A percentile compares a stretch with the other conserved stretches of the same genome.
These are phyloP conservation scores for Cyclotella cryptica DNA, from an alignment of 108 stramenopile species.

Conservation along the genomic window DNA sequence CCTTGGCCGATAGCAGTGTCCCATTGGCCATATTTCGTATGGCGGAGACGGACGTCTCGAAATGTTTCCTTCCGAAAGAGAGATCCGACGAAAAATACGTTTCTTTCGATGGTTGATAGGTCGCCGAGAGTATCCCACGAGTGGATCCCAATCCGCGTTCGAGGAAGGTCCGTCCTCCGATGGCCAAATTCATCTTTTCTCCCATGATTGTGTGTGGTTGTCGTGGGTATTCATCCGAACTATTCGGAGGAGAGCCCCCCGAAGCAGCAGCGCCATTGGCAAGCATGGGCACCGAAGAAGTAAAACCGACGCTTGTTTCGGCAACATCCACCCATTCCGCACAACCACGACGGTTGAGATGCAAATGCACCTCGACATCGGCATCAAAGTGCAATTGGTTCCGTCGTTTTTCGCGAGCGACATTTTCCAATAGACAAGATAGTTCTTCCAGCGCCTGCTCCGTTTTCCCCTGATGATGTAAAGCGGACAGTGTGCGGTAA, in stretches of 20 bases:
- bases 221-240: neutral
- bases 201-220: neutral
- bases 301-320: conserved; percentile 26
- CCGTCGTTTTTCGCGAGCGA: conserved; percentile 4
- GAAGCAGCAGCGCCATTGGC: conserved; percentile 1
- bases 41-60: conserved; percentile 40
- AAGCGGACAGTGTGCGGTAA: conserved; percentile 22
- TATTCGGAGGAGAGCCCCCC: too few species aligned
- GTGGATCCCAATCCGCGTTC: conserved; percentile 41
- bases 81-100: conserved; percentile 44
- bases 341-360: conserved; percentile 8
- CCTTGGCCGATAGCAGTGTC: conserved; percentile 36
- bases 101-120: conserved; percentile 39
- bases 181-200: conserved; percentile 38
- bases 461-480: conserved; percentile 38
- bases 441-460: conserved; percentile 35
- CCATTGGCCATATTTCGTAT: conserved; percentile 18
- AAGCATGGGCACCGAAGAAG: conserved; percentile 27
- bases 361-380: conserved; percentile 33
- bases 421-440: conserved; percentile 20
- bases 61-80: conserved; percentile 29
- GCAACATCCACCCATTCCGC: conserved; percentile 35
- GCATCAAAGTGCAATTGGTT: conserved; percentile 32
- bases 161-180: conserved; percentile 41
- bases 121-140: conserved; percentile 22